phyloP scores from a whole-genome alignment of 129 eudicot species.

The Artemisia annua region DNA sequence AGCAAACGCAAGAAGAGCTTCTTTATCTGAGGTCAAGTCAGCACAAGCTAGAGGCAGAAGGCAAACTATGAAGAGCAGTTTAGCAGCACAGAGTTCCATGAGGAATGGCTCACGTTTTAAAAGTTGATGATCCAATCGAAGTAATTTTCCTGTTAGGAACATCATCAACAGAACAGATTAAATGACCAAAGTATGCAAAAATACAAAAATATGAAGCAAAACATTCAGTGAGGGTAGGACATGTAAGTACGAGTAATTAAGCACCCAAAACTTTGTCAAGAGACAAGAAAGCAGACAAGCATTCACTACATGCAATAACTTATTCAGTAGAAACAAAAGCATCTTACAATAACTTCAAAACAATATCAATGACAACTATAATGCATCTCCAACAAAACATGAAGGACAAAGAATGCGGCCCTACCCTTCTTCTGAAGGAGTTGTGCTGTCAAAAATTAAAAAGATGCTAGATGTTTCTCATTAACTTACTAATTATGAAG shows the following conservation, averaged over 20 bases:
- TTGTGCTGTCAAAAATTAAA: slow-evolving; percentile 15
- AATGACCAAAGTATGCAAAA: slow-evolving; percentile 15
- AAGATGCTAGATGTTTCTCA: slow-evolving; percentile 13
- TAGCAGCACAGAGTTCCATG: slow-evolving; percentile 47
- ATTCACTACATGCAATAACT: background rate
- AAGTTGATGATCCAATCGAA: no score
- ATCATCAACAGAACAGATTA: slow-evolving; percentile 16
- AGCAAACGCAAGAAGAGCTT: slow-evolving; percentile 80
- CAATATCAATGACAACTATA: slow-evolving; percentile 1
- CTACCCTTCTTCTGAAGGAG: slow-evolving; percentile 15
- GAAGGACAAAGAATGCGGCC: slow-evolving; percentile 15
- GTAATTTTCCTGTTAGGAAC: no score
- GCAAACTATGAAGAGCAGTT: slow-evolving; percentile 34
- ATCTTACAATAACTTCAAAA: background rate
- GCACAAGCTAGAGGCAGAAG: slow-evolving; percentile 53
- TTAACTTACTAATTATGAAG: slow-evolving; percentile 13
- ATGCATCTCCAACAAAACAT: slow-evolving; percentile 13
- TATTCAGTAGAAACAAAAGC: background rate
- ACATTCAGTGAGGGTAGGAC: background rate
- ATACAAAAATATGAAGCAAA: slow-evolving; percentile 10
- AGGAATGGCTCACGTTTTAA: slow-evolving; percentile 1
- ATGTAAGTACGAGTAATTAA: slow-evolving; percentile 4
- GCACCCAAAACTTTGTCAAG: background rate
- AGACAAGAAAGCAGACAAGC: background rate
- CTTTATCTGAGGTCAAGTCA: slow-evolving; percentile 59